These are phyloP conservation scores for Phytophthora capsici DNA, from an alignment of 352 stramenopile species.

Conservation along the genomic window DNA sequence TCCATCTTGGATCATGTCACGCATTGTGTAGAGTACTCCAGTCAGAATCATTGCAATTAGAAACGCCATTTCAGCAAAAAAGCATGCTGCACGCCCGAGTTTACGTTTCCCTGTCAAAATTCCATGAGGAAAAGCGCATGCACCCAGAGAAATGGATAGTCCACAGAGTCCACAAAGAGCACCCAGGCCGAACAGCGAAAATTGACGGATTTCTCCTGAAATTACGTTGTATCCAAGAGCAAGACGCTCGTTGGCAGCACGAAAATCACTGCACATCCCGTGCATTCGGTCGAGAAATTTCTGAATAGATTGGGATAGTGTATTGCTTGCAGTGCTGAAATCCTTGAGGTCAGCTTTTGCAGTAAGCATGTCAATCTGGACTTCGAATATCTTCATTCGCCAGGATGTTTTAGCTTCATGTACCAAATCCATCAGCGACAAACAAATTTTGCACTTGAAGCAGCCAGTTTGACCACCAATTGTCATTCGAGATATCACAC, in stretches of 20 bases:
- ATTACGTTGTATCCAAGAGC: conserved; percentile 34
- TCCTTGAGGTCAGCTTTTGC: conserved; percentile 48
- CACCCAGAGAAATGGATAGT: conserved; percentile 32
- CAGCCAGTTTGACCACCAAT: conserved; percentile 59
- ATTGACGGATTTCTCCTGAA: conserved; percentile 29
- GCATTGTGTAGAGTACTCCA: conserved; percentile 57
- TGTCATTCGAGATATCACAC: conserved; percentile 55
- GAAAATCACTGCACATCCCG: conserved; percentile 31
- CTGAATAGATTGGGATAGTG: conserved; percentile 36
- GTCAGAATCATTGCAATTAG: conserved; percentile 50
- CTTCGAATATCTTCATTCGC: conserved; percentile 49
- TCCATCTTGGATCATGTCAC: conserved; percentile 57
- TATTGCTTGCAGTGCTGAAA: conserved; percentile 34
- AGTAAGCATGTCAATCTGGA: conserved; percentile 62
- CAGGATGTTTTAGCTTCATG: conserved; percentile 43
- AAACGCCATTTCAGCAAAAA: conserved; percentile 49
- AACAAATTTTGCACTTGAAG: conserved; percentile 70
- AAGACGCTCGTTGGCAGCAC: conserved; percentile 11
- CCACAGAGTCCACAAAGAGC: conserved; percentile 39
- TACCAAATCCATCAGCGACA: conserved; percentile 41
- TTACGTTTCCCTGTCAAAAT: conserved; percentile 48
- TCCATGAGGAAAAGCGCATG: conserved; percentile 43
- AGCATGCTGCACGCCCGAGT: conserved; percentile 46
- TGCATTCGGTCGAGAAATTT: conserved; percentile 44
- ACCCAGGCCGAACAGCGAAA: conserved; percentile 44